A percentile compares a stretch with the other conserved stretches of the same genome.
Evolutionary conservation across 192 early-diverging fungal genomes (phyloP).

Genomic region (Powellomyces hirtus): DNA sequence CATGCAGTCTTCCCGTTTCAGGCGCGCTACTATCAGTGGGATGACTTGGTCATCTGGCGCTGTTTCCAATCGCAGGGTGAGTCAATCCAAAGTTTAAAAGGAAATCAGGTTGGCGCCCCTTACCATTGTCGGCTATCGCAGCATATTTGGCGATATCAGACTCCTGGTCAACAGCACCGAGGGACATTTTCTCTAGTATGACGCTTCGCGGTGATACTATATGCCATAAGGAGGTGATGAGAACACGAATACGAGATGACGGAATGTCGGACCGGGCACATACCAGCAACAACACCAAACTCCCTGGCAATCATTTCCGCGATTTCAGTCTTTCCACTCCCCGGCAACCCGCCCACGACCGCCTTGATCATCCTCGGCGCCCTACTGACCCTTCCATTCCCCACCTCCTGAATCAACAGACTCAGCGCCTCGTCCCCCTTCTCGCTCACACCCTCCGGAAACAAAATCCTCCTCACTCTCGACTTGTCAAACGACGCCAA

Average conservation of each 20-base stretch:
- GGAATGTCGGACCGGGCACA: background rate
- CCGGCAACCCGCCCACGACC: constrained; percentile 44
- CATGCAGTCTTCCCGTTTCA: constrained; percentile 40
- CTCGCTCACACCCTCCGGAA: constrained; percentile 31
- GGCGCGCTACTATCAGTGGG: constrained; percentile 31
- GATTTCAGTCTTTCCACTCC: constrained; percentile 43
- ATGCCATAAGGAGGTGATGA: background rate
- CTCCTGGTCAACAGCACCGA: constrained; percentile 8
- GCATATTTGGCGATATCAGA: constrained; percentile 15
- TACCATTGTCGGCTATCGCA: constrained; percentile 34
- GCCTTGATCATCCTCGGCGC: constrained; percentile 45
- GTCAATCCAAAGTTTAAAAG: background rate
- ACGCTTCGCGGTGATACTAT: constrained; percentile 50
- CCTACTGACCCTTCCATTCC: constrained; percentile 19
- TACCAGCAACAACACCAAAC: constrained; percentile 48
- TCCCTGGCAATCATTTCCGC: constrained; percentile 36
- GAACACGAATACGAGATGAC: background rate
- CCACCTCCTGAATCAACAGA: constrained; percentile 29
- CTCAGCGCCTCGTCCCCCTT: constrained; percentile 29
- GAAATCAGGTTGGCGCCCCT: background rate
- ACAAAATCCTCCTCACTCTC: constrained; percentile 18
- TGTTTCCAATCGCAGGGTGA: background rate
- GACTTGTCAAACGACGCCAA: constrained; percentile 4
- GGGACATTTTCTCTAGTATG: constrained; percentile 43
- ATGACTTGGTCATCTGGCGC: constrained; percentile 40